Evolutionary conservation across 139 green algal genomes (phyloP), one percentile per base, ranked within the genome.

Genomic region (Spirogloea muscicola): DNA sequence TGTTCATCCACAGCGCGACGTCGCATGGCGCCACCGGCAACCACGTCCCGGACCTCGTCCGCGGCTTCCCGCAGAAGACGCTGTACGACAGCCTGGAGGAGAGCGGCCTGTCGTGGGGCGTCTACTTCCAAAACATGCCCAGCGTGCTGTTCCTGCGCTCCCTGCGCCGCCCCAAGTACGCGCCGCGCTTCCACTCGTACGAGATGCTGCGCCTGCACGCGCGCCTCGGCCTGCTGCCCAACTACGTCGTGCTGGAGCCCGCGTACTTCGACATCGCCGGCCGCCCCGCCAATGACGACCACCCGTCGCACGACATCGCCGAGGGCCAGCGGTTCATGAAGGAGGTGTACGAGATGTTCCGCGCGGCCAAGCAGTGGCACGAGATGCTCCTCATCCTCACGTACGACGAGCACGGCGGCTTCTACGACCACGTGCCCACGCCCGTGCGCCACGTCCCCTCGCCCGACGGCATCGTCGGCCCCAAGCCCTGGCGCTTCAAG

Each of bases 341-440:
- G 18, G 65, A 78, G 13, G 71, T 79, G 33, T 79, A 79, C 58
- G 71, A 80, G 33, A 31, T 38, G 71, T 39, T 79, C 25, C 59
- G 71, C 42, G 37, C 25, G 13, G 34, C 31, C 16, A 61, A 61
- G 38, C 61, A 73, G 60, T 79, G 71, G 71, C 16, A 79, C 25
- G 68, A 78, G 37, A 38, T 63, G 38, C 43, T 79, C 62, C 71
- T 79, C 9, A 64, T 79, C 48, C 40, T 79, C 9, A 79, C 71
- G 36, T 79, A 79, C 63, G 71, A 79, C 41, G 71, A 79, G 40
- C 71, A 79, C 29, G 71, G 71, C 60, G 71, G 71, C 13, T 79
- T 79, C 29, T 79, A 49, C 60, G 71, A 79, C 71, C 71, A 79
- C 63, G 71, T 79, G 6, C 6, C 71, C 4, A 79, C 71, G 27